Evolutionary conservation across 169 alveolate species (phyloP).

Genomic region (Eimeria acervulina): DNA sequence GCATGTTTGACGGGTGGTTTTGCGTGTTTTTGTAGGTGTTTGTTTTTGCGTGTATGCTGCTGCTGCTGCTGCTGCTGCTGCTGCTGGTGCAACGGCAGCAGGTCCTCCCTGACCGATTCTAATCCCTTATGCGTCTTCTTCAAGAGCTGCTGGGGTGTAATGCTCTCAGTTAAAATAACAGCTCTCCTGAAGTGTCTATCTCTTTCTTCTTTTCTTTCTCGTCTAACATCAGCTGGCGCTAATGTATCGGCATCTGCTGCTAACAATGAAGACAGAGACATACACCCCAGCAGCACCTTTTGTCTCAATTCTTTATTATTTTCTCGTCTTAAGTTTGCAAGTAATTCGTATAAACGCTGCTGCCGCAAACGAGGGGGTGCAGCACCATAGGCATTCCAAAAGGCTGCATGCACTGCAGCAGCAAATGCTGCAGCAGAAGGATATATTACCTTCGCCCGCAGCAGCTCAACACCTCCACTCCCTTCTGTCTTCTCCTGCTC

Average conservation of each 20-base stretch:
- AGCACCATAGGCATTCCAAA: neutral
- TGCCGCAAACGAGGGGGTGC: conserved; percentile 74
- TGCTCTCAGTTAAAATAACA: conserved; percentile 84
- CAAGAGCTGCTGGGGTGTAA: neutral
- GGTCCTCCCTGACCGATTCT: conserved; percentile 62
- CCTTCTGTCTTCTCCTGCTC: neutral
- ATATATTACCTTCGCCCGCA: neutral
- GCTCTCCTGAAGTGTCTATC: conserved; percentile 86
- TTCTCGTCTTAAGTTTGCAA: conserved; percentile 86
- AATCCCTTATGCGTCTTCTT: conserved; percentile 81
- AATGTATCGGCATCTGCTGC: conserved; percentile 86
- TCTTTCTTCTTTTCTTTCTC: conserved; percentile 85
- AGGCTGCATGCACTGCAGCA: conserved; percentile 70
- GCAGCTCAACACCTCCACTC: neutral
- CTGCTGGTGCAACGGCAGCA: conserved; percentile 31
- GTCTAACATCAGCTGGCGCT: conserved; percentile 86
- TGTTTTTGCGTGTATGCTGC: neutral
- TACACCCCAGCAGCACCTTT: conserved; percentile 82
- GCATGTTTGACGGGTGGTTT: neutral
- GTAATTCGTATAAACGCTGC: conserved; percentile 88
- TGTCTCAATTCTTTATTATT: conserved; percentile 87
- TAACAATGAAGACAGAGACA: conserved; percentile 85
- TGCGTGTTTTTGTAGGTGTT: neutral
- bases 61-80: conserved; percentile 2
- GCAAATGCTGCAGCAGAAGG: conserved; percentile 54